Evolutionary conservation across 805 yeast genomes (phyloP), one percentile per base, ranked within the genome.

Genomic region (Pichia occidentalis): DNA sequence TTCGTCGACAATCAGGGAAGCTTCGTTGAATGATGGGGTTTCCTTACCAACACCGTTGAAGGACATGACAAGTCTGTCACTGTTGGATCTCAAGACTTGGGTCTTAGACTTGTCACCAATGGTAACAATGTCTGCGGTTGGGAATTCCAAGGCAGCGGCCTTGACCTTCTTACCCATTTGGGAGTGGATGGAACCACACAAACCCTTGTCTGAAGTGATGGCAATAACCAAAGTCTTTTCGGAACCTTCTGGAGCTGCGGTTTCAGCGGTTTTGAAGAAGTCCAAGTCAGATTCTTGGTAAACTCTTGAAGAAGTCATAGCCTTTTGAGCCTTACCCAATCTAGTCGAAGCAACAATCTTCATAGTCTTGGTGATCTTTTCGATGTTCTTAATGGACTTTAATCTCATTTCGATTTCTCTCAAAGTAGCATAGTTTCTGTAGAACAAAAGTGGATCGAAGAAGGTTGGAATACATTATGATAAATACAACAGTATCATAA

Each of bases 321-420:
- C 95, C 65, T 81, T 84, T 69, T 87, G 95, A 46, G 98, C 98
- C 70, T 85, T 87, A 63, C 77, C 73, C 64, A 92, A 77, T 71
- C 96, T 83, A 54, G 98, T 92, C 29, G 97, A 90, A 29, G 98
- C 98, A 58, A 92, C 98, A 68, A 92, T 82, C 75, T 88, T 92
- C 97, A 92, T 92, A 67, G 98, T 92, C 71, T 92, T 92, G 70
- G 98, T 92, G 71, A 92, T 92, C 75, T 92, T 92, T 72, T 92
- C 97, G 65, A 92, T 90, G 77, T 92, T 92, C 75, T 90, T 92
- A 65, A 92, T 92, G 50, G 97, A 86, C 74, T 92, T 92, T 63
- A 92, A 79, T 74, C 98, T 94, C 67, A 77, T 83, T 74, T 92
- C 98, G 60, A 92, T 94, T 70, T 92, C 98, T 73, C 97, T 90